phyloP scores from a whole-genome alignment of 2,329 filamentous ascomycete species.

The Talaromyces sp. region DNA sequence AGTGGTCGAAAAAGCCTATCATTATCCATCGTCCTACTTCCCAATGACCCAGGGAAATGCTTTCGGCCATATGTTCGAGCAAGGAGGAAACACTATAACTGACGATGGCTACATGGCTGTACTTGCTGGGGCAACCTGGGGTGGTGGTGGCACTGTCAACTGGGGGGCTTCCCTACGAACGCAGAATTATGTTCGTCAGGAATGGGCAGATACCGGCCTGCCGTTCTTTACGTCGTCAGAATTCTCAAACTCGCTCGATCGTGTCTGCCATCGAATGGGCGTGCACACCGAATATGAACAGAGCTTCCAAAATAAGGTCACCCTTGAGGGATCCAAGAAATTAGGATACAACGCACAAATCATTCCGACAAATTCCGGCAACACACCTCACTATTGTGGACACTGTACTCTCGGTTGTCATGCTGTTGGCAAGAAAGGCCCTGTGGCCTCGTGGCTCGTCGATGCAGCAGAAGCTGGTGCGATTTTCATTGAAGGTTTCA shows the following conservation, averaged over 20 bases:
- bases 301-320: constrained; percentile 65
- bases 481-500: constrained; percentile 78
- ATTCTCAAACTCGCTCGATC: constrained; percentile 75
- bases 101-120: constrained; percentile 60
- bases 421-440: constrained; percentile 72
- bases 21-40: constrained; percentile 67
- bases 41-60: constrained; percentile 68
- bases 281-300: constrained; percentile 67
- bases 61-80: constrained; percentile 64
- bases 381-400: constrained; percentile 70
- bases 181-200: constrained; percentile 70
- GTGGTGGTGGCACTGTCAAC: constrained; percentile 84
- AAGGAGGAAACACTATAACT: constrained; percentile 55
- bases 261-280: constrained; percentile 75
- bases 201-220: constrained; percentile 71
- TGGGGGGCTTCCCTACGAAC: constrained; percentile 70
- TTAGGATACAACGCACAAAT: constrained; percentile 67
- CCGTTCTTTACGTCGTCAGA: constrained; percentile 69
- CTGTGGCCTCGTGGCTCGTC: constrained; percentile 71
- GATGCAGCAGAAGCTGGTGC: constrained; percentile 75
- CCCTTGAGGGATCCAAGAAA: constrained; percentile 72
- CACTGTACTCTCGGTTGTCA: constrained; percentile 59
- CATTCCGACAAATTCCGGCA: constrained; percentile 76
- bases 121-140: constrained; percentile 70
- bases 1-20: constrained; percentile 78